Conservation (phyloP, 2,329 filamentous ascomycete genomes). For the Parastagonospora avenae region DNA sequence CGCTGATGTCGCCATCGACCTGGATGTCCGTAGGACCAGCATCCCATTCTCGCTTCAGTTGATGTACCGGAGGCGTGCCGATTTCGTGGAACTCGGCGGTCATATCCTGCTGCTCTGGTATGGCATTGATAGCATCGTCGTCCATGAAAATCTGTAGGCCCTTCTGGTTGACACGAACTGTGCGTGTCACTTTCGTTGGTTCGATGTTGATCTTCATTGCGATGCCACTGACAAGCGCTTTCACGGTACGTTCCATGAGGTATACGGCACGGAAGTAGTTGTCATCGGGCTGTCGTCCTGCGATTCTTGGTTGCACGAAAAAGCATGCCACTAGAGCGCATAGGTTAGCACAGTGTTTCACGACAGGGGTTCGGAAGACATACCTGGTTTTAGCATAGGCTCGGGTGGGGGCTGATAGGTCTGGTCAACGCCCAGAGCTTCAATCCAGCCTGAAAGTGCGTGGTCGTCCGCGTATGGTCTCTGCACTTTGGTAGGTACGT, state of each 20-base stretch:
- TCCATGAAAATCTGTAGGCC: slow-evolving; percentile 86
- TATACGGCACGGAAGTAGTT: slow-evolving; percentile 88
- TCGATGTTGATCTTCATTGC: slow-evolving; percentile 83
- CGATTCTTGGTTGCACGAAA: slow-evolving; percentile 69
- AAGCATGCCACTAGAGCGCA: slow-evolving; percentile 74
- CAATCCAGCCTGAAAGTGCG: slow-evolving; percentile 80
- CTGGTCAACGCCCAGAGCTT: slow-evolving; percentile 87
- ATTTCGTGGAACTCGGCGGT: slow-evolving; percentile 71
- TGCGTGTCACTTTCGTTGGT: slow-evolving; percentile 69
- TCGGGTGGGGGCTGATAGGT: slow-evolving; percentile 81
- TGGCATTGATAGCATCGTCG: slow-evolving; percentile 82
- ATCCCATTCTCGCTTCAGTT: slow-evolving; percentile 60
- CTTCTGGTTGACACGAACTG: slow-evolving; percentile 72
- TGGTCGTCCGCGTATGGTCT: slow-evolving; percentile 65
- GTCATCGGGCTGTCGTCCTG: slow-evolving; percentile 55
- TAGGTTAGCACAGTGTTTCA: slow-evolving; percentile 39
- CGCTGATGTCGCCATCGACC: slow-evolving; percentile 54
- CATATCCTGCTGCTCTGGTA: slow-evolving; percentile 93
- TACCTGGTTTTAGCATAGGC: slow-evolving; percentile 69
- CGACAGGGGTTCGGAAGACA: slow-evolving; percentile 4
- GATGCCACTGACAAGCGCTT: slow-evolving; percentile 74
- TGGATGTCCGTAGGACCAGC: slow-evolving; percentile 54
- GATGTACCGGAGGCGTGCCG: slow-evolving; percentile 47
- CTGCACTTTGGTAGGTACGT: slow-evolving; percentile 61
- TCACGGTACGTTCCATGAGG: slow-evolving; percentile 74